Evolutionary conservation across 1,284 basidiomycete species (phyloP).

Genomic region (Trichosporon asahii): DNA sequence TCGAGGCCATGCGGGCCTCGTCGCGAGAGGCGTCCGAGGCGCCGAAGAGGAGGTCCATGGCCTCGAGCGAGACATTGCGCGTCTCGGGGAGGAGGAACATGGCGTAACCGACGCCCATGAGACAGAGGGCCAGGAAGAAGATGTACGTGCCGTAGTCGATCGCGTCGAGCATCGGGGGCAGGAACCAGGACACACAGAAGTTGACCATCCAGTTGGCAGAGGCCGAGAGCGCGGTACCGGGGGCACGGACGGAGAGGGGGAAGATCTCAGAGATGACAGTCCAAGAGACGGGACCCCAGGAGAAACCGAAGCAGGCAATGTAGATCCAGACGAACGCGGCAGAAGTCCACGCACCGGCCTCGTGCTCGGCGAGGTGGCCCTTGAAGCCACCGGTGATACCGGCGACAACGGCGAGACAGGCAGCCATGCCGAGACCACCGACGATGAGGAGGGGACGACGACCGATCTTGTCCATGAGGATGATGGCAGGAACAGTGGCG

Average conservation of each 20-base stretch:
- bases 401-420: conserved; percentile 29
- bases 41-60: conserved; percentile 27
- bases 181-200: conserved; percentile 26
- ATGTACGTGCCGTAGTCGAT: conserved; percentile 28
- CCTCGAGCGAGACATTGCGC: conserved; percentile 26
- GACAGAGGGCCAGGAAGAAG: conserved; percentile 29
- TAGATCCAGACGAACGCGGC: conserved; percentile 31
- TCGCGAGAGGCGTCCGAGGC: conserved; percentile 25
- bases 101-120: conserved; percentile 28
- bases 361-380: conserved; percentile 15
- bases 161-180: conserved; percentile 24
- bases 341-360: conserved; percentile 21
- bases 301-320: conserved; percentile 25
- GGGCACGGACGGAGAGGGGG: conserved; percentile 25
- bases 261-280: conserved; percentile 29
- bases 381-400: conserved; percentile 23
- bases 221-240: conserved; percentile 25
- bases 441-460: conserved; percentile 29
- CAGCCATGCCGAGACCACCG: conserved; percentile 29
- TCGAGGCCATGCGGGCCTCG: conserved; percentile 20
- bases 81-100: conserved; percentile 30
- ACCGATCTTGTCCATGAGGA: conserved; percentile 36
- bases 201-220: conserved; percentile 31
- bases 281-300: conserved; percentile 27
- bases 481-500: conserved; percentile 37